Conservation (phyloP, 257 asterid genomes). For the Vinca minor region DNA sequence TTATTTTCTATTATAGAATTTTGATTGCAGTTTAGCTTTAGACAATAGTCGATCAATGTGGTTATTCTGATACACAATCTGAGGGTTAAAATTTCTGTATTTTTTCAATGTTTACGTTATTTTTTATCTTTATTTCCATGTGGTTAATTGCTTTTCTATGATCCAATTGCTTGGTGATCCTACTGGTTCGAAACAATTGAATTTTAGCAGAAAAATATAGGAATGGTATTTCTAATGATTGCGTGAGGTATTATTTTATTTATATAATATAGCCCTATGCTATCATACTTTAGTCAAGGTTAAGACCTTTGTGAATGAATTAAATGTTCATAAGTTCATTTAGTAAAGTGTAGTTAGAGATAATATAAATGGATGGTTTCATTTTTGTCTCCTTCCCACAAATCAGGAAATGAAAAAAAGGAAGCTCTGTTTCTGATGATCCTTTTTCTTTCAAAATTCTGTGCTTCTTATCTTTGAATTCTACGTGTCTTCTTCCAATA, state of each 20-base stretch:
- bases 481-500: neutral
- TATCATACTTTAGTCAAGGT: neutral
- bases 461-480: neutral
- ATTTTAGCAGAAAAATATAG: neutral
- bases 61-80: neutral
- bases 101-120: neutral
- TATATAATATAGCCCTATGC: no score
- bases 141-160: neutral
- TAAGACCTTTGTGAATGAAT: slow-evolving; percentile 3
- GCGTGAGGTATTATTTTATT: neutral
- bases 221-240: neutral
- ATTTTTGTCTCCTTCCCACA: neutral
- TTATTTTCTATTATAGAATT: no score
- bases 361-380: neutral
- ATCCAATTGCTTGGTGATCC: slow-evolving; percentile 3
- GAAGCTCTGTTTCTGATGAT: neutral
- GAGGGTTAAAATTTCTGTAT: neutral
- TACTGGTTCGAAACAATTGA: neutral
- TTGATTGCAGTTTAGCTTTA: neutral
- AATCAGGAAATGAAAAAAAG: neutral
- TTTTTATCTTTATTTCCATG: neutral
- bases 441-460: neutral
- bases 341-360: neutral
- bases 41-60: neutral
- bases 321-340: neutral